These are phyloP conservation scores for Gossypium herbaceum DNA, from an alignment of 345 rosid genomes.

Conservation along the genomic window DNA sequence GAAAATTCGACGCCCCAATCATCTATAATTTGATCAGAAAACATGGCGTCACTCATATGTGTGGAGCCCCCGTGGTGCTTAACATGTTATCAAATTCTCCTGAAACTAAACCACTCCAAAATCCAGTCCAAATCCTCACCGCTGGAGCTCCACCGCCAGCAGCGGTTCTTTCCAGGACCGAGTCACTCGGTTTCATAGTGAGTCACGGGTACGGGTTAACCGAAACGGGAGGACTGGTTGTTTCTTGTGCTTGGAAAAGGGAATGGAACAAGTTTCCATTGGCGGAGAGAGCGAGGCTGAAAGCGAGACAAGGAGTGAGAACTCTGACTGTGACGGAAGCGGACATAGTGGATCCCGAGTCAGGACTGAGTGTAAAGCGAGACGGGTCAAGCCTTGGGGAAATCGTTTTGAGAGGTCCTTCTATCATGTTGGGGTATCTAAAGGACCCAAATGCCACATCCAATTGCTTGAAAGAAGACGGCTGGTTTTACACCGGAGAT, in stretches of 20 bases:
- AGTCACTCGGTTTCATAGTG: constrained; percentile 59
- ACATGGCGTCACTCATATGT: constrained; percentile 53
- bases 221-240: constrained; percentile 34
- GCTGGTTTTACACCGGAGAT: constrained; percentile 37
- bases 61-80: constrained; percentile 39
- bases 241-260: constrained; percentile 71
- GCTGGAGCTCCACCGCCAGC: constrained; percentile 93
- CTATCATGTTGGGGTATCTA: constrained; percentile 71
- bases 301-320: constrained; percentile 38
- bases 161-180: constrained; percentile 48
- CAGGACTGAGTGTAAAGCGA: constrained; percentile 45
- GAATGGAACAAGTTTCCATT: constrained; percentile 66
- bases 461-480: constrained; percentile 41
- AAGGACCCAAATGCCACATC: constrained; percentile 55
- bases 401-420: constrained; percentile 60
- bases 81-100: constrained; percentile 56
- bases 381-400: constrained; percentile 70
- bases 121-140: constrained; percentile 59
- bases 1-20: constrained; percentile 50
- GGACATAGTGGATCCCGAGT: constrained; percentile 50
- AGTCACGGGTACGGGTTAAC: constrained; percentile 62
- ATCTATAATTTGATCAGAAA: constrained; percentile 46
- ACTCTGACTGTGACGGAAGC: constrained; percentile 43
- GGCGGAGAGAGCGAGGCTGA: constrained; percentile 36
- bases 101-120: constrained; percentile 25